Evolutionary conservation across 78 protist species (phyloP).

Genomic region (Speleostelium caveatum): DNA sequence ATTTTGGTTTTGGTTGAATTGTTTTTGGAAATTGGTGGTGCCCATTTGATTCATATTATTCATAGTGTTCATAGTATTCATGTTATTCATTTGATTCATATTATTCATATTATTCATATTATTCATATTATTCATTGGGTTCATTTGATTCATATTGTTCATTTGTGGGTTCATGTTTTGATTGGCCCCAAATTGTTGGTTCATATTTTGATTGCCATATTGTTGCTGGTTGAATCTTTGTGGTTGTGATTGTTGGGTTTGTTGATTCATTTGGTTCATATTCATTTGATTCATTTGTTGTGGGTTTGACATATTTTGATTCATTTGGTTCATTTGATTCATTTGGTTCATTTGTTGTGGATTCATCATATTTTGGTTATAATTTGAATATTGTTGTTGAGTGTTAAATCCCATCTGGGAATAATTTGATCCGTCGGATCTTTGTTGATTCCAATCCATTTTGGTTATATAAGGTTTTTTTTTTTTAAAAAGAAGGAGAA

Average conservation of each 20-base stretch:
- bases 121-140: no score
- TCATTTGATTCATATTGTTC: background rate
- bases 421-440: no score
- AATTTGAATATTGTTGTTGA: no score
- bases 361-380: background rate
- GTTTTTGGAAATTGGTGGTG: no score
- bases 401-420: no score
- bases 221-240: background rate
- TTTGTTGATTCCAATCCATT: background rate
- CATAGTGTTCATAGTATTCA: background rate
- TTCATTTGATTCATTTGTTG: background rate
- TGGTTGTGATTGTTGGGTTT: background rate
- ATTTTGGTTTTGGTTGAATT: background rate
- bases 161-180: no score
- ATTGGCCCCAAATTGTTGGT: background rate
- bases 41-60: background rate
- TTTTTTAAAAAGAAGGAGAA: background rate
- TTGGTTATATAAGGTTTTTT: background rate
- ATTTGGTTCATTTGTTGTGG: background rate
- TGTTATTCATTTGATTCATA: background rate
- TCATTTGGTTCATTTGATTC: slow-evolving; percentile 1
- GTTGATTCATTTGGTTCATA: background rate
- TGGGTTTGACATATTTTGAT: background rate
- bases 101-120: no score
- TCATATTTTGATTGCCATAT: background rate